These are phyloP conservation scores for Coleophoma crateriformis DNA, from an alignment of 2,329 filamentous ascomycete species.

Conservation along the genomic window DNA sequence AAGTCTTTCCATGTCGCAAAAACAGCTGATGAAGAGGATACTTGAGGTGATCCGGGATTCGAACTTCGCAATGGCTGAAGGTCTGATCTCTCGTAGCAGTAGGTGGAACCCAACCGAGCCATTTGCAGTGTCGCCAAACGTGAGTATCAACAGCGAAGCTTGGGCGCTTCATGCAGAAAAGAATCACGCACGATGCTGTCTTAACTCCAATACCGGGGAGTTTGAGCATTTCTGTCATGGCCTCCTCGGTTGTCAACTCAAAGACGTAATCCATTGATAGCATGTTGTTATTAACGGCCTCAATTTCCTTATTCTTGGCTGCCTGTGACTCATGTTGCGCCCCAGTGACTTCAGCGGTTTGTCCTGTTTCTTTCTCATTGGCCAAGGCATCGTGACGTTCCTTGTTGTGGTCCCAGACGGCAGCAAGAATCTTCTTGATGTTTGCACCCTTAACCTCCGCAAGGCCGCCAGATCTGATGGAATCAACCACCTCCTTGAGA, in stretches of 20 bases:
- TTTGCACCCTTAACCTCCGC: constrained; percentile 64
- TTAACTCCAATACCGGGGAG: constrained; percentile 52
- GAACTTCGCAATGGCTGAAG: constrained; percentile 47
- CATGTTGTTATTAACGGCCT: constrained; percentile 48
- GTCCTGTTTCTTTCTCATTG: constrained; percentile 32
- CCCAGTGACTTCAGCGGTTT: constrained; percentile 37
- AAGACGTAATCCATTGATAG: constrained; percentile 51
- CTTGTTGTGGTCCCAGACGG: constrained; percentile 64
- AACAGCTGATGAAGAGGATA: constrained; percentile 51
- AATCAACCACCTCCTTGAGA: constrained; percentile 55
- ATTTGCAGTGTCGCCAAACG: constrained; percentile 44
- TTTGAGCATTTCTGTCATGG: constrained; percentile 43
- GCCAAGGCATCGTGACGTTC: constrained; percentile 44
- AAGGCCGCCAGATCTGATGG: constrained; percentile 67
- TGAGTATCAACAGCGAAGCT: constrained; percentile 56
- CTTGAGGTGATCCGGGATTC: constrained; percentile 46
- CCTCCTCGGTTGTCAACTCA: constrained; percentile 36
- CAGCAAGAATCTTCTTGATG: constrained; percentile 69
- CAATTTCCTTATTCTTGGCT: constrained; percentile 52
- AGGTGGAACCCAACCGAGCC: constrained; percentile 51
- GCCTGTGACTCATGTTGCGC: constrained; percentile 32
- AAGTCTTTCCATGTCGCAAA: constrained; percentile 45
- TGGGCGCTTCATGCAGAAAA: constrained; percentile 47
- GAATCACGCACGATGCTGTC: constrained; percentile 49
- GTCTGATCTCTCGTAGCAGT: constrained; percentile 39